phyloP scores from a whole-genome alignment of 2,329 filamentous ascomycete genomes.

The Magnaporthales sp. region DNA sequence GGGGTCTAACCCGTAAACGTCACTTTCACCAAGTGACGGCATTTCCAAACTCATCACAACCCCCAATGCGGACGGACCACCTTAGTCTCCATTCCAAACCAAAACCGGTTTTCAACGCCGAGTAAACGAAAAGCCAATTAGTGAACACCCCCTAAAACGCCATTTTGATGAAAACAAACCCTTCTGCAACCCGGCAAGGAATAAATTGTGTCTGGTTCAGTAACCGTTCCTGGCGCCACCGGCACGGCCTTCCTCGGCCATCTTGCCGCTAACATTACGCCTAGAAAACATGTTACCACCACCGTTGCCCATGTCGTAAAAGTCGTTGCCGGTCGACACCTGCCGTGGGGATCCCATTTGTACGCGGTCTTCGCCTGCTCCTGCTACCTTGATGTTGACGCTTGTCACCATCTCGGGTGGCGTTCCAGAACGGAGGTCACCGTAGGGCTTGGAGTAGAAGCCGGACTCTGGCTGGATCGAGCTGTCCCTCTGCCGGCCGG shows the following conservation, averaged over 20 bases:
- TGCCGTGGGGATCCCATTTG: slow-evolving; percentile 34
- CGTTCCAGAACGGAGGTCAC: slow-evolving; percentile 43
- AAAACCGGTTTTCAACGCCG: not conserved
- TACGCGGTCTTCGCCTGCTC: not conserved
- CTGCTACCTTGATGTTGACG: slow-evolving; percentile 18
- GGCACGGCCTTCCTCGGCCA: slow-evolving; percentile 60
- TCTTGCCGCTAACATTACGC: slow-evolving; percentile 63
- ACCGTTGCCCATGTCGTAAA: slow-evolving; percentile 19
- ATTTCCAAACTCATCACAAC: not conserved
- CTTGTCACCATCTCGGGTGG: slow-evolving; percentile 39
- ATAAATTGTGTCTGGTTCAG: not conserved
- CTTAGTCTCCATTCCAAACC: not conserved
- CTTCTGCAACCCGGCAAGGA: not conserved
- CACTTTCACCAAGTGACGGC: not conserved
- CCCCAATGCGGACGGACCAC: not conserved
- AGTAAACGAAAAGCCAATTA: not conserved
- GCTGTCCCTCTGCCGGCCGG: slow-evolving; percentile 26
- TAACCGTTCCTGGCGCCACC: slow-evolving; percentile 14
- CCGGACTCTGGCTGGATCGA: slow-evolving; percentile 39
- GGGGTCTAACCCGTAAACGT: not conserved
- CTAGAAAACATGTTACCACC: slow-evolving; percentile 25
- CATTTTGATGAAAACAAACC: not conserved
- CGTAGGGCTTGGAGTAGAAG: slow-evolving; percentile 48
- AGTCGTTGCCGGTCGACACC: slow-evolving; percentile 52
- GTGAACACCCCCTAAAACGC: not conserved